Base-by-base conservation (phyloP, 2,329 filamentous ascomycete genomes). In the Penicillium fuscoglaucum region DNA sequence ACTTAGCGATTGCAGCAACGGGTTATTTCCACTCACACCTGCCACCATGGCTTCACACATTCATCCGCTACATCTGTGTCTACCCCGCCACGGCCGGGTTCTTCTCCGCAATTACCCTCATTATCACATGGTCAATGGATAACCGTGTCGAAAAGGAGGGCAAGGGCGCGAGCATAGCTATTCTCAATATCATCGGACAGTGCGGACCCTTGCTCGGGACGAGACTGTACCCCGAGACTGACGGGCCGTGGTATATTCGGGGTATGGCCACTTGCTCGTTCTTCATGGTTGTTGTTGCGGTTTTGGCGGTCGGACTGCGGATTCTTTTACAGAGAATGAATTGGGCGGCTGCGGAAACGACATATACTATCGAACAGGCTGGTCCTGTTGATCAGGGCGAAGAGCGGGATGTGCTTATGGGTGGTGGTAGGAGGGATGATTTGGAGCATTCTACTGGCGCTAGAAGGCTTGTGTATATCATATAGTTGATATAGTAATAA, bases 61-160 rank as follows among this genome's bases (percentile, higher is more conserved):
- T 72, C 35, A 76, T 80, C 55, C 75, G 91, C 19, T 96, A 96
- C 69, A 67, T 88, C 6, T 89, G 87, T 56, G 82, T 96, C 8
- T 96, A 89, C 71, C 91, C 90, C 0, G 91, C 92, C 2, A 84
- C 87, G 2, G 79, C 86, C 0, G 92, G 92, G 4, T 95, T 96
- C 76, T 93, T 96, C 79, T 87, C 84, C 59, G 89, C 91, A 21
- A 89, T 96, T 57, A 91, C 91, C 0, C 82, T 96, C 33, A 88
- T 93, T 65, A 90, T 96, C 57, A 89, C 90, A 1, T 96, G 92
- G 92, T 90, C 85, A 37, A 84, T 96, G 69, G 96, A 96, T 71
- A 96, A 96, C 73, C 90, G 95, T 70, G 78, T 83, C 53, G 86
- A 81, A 13, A 85, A 87, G 61, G 84, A 84, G 52, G 84, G 86